Percentiles rank a stretch among this genome's conserved stretches.
These are phyloP conservation scores for Leishmania gerbilli DNA, from an alignment of 208 protist species.

Conservation along the genomic window DNA sequence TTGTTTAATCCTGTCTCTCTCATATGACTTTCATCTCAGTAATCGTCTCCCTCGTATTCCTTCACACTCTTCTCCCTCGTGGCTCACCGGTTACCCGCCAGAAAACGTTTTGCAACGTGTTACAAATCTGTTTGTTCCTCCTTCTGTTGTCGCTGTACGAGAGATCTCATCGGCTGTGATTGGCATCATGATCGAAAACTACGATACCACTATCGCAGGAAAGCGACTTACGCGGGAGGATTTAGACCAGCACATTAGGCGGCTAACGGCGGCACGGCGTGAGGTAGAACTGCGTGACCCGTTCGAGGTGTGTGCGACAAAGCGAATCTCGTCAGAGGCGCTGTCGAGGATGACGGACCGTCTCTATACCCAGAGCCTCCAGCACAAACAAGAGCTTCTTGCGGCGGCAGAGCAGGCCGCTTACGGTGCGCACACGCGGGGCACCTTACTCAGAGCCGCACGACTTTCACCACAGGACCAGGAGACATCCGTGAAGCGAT, in stretches of 20 bases:
- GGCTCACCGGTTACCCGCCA: neutral
- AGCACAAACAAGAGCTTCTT: conserved; percentile 37
- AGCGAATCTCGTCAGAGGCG: conserved; percentile 44
- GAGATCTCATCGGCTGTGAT: neutral
- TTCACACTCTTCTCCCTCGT: neutral
- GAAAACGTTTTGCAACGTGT: neutral
- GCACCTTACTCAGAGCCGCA: neutral
- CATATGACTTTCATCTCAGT: neutral
- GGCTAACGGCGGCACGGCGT: conserved; percentile 38
- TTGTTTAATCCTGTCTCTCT: neutral
- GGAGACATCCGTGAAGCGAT: conserved; percentile 44
- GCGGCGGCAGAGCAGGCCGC: conserved; percentile 27
- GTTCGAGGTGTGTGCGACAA: conserved; percentile 66
- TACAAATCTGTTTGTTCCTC: neutral
- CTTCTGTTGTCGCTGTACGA: neutral
- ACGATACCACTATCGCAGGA: conserved; percentile 4
- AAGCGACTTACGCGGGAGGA: conserved; percentile 58
- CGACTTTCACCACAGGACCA: conserved; percentile 36
- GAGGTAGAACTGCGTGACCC: conserved; percentile 46
- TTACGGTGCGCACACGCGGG: conserved; percentile 6
- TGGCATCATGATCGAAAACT: conserved; percentile 16
- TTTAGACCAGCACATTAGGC: conserved; percentile 59
- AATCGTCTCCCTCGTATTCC: neutral
- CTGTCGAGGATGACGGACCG: conserved; percentile 68
- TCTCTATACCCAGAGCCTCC: conserved; percentile 60